phyloP scores from a whole-genome alignment of 345 rosid species.

The Murraya paniculata region DNA sequence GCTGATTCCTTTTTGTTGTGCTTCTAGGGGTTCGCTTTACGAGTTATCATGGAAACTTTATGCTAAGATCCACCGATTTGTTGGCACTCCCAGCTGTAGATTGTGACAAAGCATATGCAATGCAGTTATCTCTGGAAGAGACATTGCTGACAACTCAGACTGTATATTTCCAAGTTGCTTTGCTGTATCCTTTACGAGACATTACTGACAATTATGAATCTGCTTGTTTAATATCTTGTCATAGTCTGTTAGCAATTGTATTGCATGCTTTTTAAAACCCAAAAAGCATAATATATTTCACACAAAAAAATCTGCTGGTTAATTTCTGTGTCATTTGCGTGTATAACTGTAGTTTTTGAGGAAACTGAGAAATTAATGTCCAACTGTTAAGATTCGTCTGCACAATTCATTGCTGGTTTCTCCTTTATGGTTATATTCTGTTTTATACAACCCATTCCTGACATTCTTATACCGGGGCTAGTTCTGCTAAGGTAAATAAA shows the following conservation, averaged over 20 bases:
- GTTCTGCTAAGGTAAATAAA: not conserved
- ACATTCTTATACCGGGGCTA: not conserved
- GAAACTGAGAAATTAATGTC: not conserved
- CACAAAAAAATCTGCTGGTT: not conserved
- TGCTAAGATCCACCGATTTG: conserved; percentile 93
- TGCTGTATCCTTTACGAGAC: conserved; percentile 80
- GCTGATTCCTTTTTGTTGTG: conserved; percentile 22
- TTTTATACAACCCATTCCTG: not conserved
- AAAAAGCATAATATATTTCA: not conserved
- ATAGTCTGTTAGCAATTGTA: not conserved
- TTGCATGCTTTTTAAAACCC: not conserved
- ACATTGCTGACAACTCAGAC: conserved; percentile 83
- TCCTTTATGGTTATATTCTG: not conserved
- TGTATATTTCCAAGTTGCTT: conserved; percentile 97
- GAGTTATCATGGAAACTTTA: conserved; percentile 95
- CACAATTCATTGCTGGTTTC: not conserved
- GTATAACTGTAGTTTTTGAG: not conserved
- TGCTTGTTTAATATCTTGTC: not conserved
- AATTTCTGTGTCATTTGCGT: not conserved
- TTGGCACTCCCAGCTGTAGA: conserved; percentile 98
- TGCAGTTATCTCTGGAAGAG: conserved; percentile 92
- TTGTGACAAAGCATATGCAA: conserved; percentile 98
- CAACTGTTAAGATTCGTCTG: not conserved
- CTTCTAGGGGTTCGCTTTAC: conserved; percentile 85
- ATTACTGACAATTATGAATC: not conserved